Evolutionary conservation across 306 rosid species (phyloP).

Genomic region (Casuarina glauca): DNA sequence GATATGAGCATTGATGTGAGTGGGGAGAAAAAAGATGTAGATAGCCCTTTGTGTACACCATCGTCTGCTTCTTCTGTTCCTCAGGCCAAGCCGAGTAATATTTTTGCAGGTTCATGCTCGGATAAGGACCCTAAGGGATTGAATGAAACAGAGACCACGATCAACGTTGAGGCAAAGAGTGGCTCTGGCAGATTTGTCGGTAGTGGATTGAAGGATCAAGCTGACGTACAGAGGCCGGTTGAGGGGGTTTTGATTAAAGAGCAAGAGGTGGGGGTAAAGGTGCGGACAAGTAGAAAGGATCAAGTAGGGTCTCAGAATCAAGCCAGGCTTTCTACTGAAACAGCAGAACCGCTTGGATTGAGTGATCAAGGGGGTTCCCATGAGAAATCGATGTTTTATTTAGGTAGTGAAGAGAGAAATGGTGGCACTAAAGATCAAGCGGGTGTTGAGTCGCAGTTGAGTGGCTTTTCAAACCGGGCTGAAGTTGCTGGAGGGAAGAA

Average conservation of each 20-base stretch:
- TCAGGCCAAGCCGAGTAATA: conserved; percentile 30
- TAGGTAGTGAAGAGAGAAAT: conserved; percentile 32
- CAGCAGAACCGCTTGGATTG: conserved; percentile 36
- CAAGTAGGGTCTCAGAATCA: conserved; percentile 36
- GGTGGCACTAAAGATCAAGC: conserved; percentile 42
- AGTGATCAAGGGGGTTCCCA: conserved; percentile 52
- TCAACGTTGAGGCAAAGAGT: conserved; percentile 25
- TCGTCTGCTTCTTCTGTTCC: conserved; percentile 49
- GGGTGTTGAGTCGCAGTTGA: conserved; percentile 32
- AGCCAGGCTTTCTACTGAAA: conserved; percentile 25
- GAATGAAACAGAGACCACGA: conserved; percentile 20
- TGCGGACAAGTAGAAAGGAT: conserved; percentile 36
- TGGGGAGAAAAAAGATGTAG: conserved; percentile 65
- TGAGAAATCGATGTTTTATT: conserved; percentile 35
- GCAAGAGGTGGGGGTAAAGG: conserved; percentile 36
- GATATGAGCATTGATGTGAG: conserved; percentile 95
- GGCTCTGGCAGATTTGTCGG: conserved; percentile 30
- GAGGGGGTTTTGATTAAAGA: conserved; percentile 26
- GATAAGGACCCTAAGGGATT: conserved; percentile 42
- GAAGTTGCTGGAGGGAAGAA: conserved; percentile 37
- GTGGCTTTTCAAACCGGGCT: conserved; percentile 26
- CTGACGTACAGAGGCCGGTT: conserved; percentile 18
- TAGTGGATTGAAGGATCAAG: conserved; percentile 36
- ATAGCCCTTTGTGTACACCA: conserved; percentile 66
- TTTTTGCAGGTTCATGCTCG: conserved; percentile 27